These are phyloP conservation scores for Salix arbutifolia DNA, from an alignment of 345 rosid genomes.

Conservation along the genomic window DNA sequence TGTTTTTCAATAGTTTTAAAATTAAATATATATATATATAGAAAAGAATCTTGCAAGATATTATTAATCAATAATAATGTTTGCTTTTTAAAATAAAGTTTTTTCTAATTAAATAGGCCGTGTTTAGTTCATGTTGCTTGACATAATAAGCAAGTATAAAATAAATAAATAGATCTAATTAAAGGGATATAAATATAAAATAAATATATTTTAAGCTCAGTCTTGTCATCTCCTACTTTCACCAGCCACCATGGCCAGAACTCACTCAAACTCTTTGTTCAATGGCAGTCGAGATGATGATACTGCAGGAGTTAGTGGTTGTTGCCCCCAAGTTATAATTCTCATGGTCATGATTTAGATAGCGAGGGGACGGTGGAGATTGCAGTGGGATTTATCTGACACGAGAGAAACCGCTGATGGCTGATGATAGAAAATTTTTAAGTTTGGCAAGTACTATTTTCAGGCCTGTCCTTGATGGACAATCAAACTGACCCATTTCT, in stretches of 20 bases:
- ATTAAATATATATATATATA: too few species aligned
- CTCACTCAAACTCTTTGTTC: not conserved
- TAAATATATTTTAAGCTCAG: not conserved
- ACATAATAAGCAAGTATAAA: too few species aligned
- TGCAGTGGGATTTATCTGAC: not conserved
- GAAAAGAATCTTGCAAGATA: too few species aligned
- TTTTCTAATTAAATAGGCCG: too few species aligned
- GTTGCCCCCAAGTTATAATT: not conserved
- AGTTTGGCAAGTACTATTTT: conserved; percentile 34
- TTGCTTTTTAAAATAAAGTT: too few species aligned
- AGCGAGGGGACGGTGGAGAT: not conserved
- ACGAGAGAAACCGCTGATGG: not conserved
- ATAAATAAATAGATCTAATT: too few species aligned
- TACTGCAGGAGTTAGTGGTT: not conserved
- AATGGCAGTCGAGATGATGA: not conserved
- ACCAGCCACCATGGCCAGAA: not conserved
- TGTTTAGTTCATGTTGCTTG: too few species aligned
- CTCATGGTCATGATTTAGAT: not conserved
- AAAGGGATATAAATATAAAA: too few species aligned
- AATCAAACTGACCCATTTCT: conserved; percentile 28
- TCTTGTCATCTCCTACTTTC: not conserved
- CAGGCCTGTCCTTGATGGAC: conserved; percentile 47
- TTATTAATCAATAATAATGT: too few species aligned
- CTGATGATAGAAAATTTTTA: not conserved
- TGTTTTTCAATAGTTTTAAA: too few species aligned